phyloP scores from a whole-genome alignment of 2,329 filamentous ascomycete species.

The Ophiocordyceps unilateralis region DNA sequence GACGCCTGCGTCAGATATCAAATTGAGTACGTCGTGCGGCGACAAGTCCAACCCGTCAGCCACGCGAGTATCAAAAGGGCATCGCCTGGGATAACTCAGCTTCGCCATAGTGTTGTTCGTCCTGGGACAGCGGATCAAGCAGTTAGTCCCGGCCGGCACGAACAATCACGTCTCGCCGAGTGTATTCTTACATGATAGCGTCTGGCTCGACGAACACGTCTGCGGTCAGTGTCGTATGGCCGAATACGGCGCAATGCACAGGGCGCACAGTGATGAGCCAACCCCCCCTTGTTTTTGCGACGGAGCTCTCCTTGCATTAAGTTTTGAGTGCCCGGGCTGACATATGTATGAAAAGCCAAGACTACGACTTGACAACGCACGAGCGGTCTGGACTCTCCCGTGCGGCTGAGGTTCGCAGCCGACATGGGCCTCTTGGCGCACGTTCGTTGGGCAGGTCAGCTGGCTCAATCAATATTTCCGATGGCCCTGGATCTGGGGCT shows the following conservation, averaged over 20 bases:
- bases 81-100: neutral
- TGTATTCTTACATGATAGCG: too few relatives aligned
- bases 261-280: neutral
- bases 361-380: neutral
- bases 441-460: neutral
- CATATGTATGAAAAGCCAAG: neutral
- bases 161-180: too few relatives aligned
- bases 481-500: neutral
- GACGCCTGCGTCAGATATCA: neutral
- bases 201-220: neutral
- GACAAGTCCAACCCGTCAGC: neutral
- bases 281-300: neutral
- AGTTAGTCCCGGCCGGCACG: too few relatives aligned
- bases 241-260: neutral
- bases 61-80: neutral
- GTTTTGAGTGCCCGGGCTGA: neutral
- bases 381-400: neutral
- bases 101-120: too few relatives aligned
- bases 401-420: neutral
- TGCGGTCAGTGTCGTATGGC: neutral
- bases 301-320: neutral
- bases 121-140: too few relatives aligned
- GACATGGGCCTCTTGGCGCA: neutral
- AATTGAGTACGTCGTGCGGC: neutral
- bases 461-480: neutral